Evolutionary conservation across 495 filamentous ascomycete species (phyloP).

Genomic region (Neurospora discreta): DNA sequence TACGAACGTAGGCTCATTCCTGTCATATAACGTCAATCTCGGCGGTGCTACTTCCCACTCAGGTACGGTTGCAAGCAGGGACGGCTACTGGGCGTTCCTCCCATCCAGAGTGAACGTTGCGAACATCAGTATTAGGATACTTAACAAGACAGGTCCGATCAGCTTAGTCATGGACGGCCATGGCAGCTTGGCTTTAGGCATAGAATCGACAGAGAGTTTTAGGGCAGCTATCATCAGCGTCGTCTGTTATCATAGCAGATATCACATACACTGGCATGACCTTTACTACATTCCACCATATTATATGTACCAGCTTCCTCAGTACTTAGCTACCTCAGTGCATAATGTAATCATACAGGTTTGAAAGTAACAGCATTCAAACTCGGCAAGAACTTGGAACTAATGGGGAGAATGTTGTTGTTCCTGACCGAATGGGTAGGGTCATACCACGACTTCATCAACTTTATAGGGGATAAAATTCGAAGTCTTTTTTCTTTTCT

Average conservation of each 20-base stretch:
- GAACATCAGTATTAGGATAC: not conserved
- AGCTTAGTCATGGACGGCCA: not conserved
- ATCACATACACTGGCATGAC: not conserved
- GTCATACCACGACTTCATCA: not conserved
- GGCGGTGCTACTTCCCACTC: not conserved
- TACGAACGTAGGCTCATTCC: not conserved
- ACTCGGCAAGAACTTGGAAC: not conserved
- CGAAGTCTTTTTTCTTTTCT: too few relatives aligned
- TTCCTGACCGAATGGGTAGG: not conserved
- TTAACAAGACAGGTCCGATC: not conserved
- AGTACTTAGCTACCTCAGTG: not conserved
- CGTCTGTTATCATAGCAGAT: not conserved
- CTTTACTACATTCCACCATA: not conserved
- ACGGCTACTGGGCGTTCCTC: not conserved
- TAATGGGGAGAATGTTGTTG: not conserved
- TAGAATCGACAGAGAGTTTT: not conserved
- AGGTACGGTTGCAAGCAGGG: not conserved
- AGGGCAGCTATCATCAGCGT: not conserved
- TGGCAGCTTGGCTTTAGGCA: not conserved
- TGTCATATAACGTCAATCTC: not conserved
- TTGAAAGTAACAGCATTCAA: not conserved
- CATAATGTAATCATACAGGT: not conserved
- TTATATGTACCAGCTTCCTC: not conserved
- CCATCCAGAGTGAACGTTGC: not conserved
- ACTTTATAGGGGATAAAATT: too few relatives aligned